Conservation (phyloP, 345 rosid species). For the Aquilaria yunnanensis region DNA sequence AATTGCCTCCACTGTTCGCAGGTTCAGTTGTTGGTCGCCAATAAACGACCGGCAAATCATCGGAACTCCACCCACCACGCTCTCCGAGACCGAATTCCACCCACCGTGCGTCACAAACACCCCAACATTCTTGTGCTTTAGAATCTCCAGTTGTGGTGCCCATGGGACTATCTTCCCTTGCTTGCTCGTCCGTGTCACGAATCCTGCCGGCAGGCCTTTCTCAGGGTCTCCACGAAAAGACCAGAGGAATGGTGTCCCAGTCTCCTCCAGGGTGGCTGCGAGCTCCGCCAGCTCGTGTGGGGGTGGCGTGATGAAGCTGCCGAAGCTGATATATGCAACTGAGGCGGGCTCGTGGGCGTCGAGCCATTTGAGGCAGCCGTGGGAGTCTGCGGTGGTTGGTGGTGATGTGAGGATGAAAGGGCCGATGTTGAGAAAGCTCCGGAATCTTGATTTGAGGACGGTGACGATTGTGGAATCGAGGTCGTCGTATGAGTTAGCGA, state of each 20-base stretch:
- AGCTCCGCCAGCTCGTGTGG: constrained; percentile 40
- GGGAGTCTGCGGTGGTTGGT: constrained; percentile 14
- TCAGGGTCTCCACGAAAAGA: constrained; percentile 30
- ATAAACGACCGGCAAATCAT: constrained; percentile 45
- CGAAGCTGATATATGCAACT: constrained; percentile 59
- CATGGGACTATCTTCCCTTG: constrained; percentile 44
- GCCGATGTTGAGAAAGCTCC: constrained; percentile 35
- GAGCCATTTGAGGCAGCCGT: constrained; percentile 52
- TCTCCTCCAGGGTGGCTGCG: constrained; percentile 38
- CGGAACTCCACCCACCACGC: constrained; percentile 41
- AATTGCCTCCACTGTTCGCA: constrained; percentile 24
- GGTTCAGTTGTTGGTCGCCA: constrained; percentile 41
- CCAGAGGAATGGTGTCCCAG: constrained; percentile 54
- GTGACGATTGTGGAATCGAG: constrained; percentile 21
- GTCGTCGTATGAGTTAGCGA: constrained; percentile 34
- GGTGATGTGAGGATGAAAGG: constrained; percentile 26
- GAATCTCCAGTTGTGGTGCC: constrained; percentile 50
- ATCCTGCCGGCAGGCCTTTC: constrained; percentile 24
- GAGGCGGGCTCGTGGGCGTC: constrained; percentile 31
- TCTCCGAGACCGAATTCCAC: constrained; percentile 54
- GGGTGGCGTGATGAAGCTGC: constrained; percentile 38
- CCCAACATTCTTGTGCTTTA: constrained; percentile 42
- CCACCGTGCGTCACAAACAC: constrained; percentile 56
- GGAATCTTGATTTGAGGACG: constrained; percentile 24
- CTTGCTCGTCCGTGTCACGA: constrained; percentile 26